phyloP scores from a whole-genome alignment of 2,329 filamentous ascomycete genomes.

The Alternaria alternata region DNA sequence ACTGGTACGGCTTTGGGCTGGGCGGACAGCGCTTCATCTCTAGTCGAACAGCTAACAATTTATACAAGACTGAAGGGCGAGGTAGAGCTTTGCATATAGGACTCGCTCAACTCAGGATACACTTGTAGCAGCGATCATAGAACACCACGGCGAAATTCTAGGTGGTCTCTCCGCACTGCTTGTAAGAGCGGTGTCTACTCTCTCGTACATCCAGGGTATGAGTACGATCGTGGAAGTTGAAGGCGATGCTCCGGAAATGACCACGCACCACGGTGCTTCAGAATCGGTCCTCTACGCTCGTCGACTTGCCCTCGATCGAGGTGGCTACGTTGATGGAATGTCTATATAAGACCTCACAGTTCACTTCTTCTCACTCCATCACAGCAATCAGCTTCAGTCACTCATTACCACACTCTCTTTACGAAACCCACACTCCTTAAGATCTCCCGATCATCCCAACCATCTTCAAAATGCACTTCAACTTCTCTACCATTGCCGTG shows the following conservation, averaged over 20 bases:
- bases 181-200: background rate
- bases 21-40: background rate
- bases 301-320: background rate
- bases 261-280: background rate
- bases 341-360: no score
- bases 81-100: background rate
- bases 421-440: background rate
- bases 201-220: background rate
- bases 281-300: background rate
- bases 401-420: background rate
- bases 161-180: background rate
- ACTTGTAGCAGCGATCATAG: background rate
- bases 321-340: no score
- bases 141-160: background rate
- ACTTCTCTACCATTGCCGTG: background rate
- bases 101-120: background rate
- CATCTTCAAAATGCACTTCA: background rate
- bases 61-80: no score
- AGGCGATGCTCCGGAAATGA: background rate
- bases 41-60: accelerated
- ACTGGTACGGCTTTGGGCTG: background rate
- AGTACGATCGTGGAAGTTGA: background rate
- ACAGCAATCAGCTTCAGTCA: no score
- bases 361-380: no score
- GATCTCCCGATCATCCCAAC: background rate